These are phyloP conservation scores for Ustilaginoidea virens DNA, from an alignment of 2,329 filamentous ascomycete species.

Conservation along the genomic window DNA sequence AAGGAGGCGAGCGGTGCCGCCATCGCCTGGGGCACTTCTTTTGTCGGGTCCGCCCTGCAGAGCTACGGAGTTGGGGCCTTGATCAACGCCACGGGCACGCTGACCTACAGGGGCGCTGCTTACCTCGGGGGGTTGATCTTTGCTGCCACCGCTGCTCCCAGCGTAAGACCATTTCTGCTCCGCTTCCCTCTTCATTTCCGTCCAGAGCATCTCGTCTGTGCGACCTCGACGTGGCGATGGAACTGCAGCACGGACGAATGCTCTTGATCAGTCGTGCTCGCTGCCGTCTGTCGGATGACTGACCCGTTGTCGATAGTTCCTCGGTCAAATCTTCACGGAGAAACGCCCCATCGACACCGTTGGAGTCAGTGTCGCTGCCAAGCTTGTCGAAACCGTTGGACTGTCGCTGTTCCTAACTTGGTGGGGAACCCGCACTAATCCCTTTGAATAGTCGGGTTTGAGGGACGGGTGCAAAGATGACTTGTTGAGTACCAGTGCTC, in stretches of 20 bases:
- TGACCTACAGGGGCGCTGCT: constrained; percentile 93
- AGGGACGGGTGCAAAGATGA: not conserved
- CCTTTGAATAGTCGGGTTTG: constrained; percentile 37
- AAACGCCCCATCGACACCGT: constrained; percentile 85
- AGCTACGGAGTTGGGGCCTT: constrained; percentile 79
- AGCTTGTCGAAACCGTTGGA: constrained; percentile 84
- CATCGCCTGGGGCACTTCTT: constrained; percentile 77
- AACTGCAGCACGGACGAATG: no score
- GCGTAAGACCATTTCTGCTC: constrained; percentile 36
- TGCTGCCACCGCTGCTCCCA: constrained; percentile 74
- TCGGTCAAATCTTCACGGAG: constrained; percentile 77
- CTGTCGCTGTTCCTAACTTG: constrained; percentile 86
- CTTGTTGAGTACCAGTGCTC: not conserved
- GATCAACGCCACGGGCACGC: constrained; percentile 86
- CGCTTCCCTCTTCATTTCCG: not conserved
- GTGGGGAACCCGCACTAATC: constrained; percentile 94
- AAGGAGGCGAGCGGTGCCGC: constrained; percentile 83
- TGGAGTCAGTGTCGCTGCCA: constrained; percentile 68
- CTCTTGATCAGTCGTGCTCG: no score
- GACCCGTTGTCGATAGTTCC: constrained; percentile 42
- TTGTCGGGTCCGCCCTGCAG: constrained; percentile 79
- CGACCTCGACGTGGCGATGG: no score
- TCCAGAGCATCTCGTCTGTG: no score
- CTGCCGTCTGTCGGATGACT: constrained; percentile 4
- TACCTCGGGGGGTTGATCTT: constrained; percentile 89